A percentile compares a stretch with the other conserved stretches of the same genome.
These are phyloP conservation scores for Daldinia childiae DNA, from an alignment of 495 filamentous ascomycete genomes.

Conservation along the genomic window DNA sequence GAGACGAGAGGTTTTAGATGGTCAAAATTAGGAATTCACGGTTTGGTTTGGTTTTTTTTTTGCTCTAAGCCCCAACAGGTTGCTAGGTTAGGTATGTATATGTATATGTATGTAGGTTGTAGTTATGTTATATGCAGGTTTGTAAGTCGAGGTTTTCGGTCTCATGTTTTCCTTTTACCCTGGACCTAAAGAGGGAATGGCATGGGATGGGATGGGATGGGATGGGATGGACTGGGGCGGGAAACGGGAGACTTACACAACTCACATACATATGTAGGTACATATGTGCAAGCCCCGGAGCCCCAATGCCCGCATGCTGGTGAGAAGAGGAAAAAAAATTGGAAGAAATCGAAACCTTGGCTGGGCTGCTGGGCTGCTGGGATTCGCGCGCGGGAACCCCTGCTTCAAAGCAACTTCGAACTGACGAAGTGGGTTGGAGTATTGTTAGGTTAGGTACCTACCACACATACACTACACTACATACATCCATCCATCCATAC, in stretches of 20 bases:
- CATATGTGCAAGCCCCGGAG: slow-evolving; percentile 21
- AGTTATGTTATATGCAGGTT: neutral
- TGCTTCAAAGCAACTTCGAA: slow-evolving; percentile 23
- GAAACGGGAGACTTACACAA: neutral
- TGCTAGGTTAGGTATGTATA: no score
- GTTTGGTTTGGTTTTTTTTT: no score
- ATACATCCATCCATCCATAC: no score
- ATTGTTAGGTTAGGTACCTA: neutral
- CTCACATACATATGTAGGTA: no score
- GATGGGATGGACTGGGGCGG: neutral
- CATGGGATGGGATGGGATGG: neutral
- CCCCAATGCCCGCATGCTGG: slow-evolving; percentile 23
- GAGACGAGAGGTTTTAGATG: slow-evolving; percentile 24
- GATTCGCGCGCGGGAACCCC: slow-evolving; percentile 34
- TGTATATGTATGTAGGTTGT: no score
- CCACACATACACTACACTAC: no score
- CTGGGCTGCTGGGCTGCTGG: slow-evolving; percentile 7
- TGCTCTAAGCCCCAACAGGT: slow-evolving; percentile 16
- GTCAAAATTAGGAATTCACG: slow-evolving; percentile 34
- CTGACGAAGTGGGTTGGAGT: slow-evolving; percentile 33
- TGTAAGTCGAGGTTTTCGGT: slow-evolving; percentile 5
- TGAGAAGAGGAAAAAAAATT: slow-evolving; percentile 10
- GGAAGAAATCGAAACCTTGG: slow-evolving; percentile 20
- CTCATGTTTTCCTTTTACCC: slow-evolving; percentile 24
- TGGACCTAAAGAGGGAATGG: neutral